Conservation (phyloP, 2,329 filamentous ascomycete species). For the Lachnellula hyalina region DNA sequence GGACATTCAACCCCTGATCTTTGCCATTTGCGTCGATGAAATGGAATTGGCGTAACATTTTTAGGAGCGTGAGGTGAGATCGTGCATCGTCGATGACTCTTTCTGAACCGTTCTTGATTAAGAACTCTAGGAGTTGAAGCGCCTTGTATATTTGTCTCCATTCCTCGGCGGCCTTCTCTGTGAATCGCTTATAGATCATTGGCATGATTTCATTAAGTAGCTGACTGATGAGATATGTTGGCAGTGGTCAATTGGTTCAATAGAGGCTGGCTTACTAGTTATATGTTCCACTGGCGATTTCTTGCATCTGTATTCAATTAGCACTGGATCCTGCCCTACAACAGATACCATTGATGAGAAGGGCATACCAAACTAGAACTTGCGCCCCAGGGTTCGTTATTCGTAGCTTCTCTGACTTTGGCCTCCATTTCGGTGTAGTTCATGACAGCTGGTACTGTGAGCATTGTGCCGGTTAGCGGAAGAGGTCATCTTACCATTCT, state of each 20-base stretch:
- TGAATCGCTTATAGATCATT: conserved; percentile 99
- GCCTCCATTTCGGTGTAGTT: conserved; percentile 73
- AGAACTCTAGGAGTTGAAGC: conserved; percentile 90
- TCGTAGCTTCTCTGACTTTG: conserved; percentile 91
- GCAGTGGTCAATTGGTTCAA: conserved; percentile 6
- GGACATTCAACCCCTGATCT: conserved; percentile 95
- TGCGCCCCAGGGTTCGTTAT: conserved; percentile 89
- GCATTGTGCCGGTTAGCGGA: conserved; percentile 23
- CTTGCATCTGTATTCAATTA: conserved; percentile 65
- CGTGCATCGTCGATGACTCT: conserved; percentile 95
- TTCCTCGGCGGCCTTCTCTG: conserved; percentile 95
- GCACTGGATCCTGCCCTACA: background rate
- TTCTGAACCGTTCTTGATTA: conserved; percentile 97
- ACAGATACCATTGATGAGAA: background rate
- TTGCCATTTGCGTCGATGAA: conserved; percentile 95
- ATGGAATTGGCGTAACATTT: conserved; percentile 98
- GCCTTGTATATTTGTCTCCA: conserved; percentile 99
- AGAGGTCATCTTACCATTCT: conserved; percentile 57
- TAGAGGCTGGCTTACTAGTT: conserved; percentile 70
- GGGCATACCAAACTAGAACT: conserved; percentile 20
- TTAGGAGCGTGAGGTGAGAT: conserved; percentile 88
- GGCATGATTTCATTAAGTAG: conserved; percentile 99
- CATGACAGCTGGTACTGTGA: conserved; percentile 57
- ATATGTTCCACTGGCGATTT: conserved; percentile 96
- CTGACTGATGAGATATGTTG: conserved; percentile 56